A percentile compares a stretch with the other conserved stretches of the same genome.
Conservation (phyloP, 2,329 filamentous ascomycete genomes). For the Arachnomyces sp. region DNA sequence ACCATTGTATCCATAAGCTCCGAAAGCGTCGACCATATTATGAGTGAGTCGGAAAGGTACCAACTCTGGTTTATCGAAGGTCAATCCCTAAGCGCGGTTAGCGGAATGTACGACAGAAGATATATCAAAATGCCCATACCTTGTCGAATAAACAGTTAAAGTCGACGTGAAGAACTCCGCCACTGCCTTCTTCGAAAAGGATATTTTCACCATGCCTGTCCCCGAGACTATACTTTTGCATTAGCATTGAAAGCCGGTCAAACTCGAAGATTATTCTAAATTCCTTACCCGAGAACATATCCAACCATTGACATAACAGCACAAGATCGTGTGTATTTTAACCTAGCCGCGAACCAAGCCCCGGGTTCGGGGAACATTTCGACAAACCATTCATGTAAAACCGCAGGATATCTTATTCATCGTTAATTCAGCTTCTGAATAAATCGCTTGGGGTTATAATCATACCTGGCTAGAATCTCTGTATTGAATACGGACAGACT, state of each 20-base stretch:
- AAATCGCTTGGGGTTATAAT: neutral
- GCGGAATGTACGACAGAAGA: constrained; percentile 9
- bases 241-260: constrained; percentile 5
- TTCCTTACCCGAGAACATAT: constrained; percentile 65
- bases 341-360: constrained; percentile 80
- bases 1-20: constrained; percentile 82
- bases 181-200: constrained; percentile 84
- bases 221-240: constrained; percentile 52
- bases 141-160: constrained; percentile 99
- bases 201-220: constrained; percentile 98
- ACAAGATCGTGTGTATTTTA: constrained; percentile 85
- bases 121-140: constrained; percentile 15
- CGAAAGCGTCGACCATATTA: constrained; percentile 98
- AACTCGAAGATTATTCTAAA: neutral
- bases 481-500: constrained; percentile 68
- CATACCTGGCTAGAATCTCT: constrained; percentile 43
- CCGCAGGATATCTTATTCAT: constrained; percentile 60
- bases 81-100: constrained; percentile 53
- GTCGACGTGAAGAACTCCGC: constrained; percentile 93
- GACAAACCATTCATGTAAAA: constrained; percentile 91
- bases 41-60: constrained; percentile 96
- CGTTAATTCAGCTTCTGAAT: neutral
- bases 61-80: constrained; percentile 86
- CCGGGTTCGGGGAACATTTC: constrained; percentile 91
- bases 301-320: constrained; percentile 99